phyloP scores from a whole-genome alignment of 2,329 filamentous ascomycete genomes.

The Talaromyces sp. region DNA sequence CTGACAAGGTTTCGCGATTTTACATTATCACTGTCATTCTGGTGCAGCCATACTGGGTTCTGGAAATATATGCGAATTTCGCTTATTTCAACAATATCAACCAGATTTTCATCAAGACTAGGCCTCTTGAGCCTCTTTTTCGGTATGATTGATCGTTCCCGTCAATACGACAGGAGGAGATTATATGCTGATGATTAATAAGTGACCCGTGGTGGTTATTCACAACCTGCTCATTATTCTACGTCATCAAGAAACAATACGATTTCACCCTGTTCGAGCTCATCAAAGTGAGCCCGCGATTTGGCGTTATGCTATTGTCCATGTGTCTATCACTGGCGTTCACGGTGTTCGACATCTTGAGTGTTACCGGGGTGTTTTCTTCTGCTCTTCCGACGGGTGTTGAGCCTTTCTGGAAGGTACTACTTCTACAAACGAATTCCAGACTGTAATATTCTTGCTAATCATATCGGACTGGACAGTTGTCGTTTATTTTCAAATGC shows the following conservation, averaged over 20 bases:
- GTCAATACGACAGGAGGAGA: background rate
- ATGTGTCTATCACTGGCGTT: conserved; percentile 62
- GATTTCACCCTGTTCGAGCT: conserved; percentile 58
- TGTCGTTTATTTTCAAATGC: conserved; percentile 60
- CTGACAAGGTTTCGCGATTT: conserved; percentile 47
- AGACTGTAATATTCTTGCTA: background rate
- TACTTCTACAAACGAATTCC: background rate
- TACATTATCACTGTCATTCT: conserved; percentile 60
- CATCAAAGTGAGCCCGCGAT: conserved; percentile 60
- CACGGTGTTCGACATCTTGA: conserved; percentile 59
- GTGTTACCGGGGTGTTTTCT: conserved; percentile 52
- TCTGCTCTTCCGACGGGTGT: conserved; percentile 51
- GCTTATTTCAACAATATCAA: conserved; percentile 59
- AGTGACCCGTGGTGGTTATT: conserved; percentile 68
- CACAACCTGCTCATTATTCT: conserved; percentile 58
- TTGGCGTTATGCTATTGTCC: conserved; percentile 58
- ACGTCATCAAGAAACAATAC: conserved; percentile 61
- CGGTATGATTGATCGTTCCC: conserved; percentile 37
- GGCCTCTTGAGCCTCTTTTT: conserved; percentile 60
- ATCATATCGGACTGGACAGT: conserved; percentile 16
- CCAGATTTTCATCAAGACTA: conserved; percentile 52
- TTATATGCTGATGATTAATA: background rate
- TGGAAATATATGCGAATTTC: conserved; percentile 65
- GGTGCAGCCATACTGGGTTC: conserved; percentile 61
- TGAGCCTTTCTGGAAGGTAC: conserved; percentile 60